Evolutionary conservation across 805 yeast species (phyloP).

Genomic region (Barnettozyma siamensis): DNA sequence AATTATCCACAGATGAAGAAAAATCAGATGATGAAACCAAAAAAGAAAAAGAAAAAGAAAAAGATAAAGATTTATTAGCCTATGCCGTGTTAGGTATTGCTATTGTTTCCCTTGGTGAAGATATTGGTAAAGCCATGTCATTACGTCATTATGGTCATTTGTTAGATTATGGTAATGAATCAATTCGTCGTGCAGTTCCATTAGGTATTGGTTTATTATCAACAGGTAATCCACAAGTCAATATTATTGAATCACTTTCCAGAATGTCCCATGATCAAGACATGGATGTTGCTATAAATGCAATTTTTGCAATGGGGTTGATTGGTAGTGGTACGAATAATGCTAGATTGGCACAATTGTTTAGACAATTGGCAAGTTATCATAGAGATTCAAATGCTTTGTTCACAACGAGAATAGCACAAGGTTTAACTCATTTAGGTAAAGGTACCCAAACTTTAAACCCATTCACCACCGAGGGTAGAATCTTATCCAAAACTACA

Average conservation of each 20-base stretch:
- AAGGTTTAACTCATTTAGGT: conserved; percentile 92
- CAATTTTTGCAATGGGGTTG: conserved; percentile 94
- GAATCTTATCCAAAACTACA: conserved; percentile 79
- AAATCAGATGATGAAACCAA: conserved; percentile 17
- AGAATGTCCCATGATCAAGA: conserved; percentile 96
- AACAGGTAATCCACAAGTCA: conserved; percentile 92
- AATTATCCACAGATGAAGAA: conserved; percentile 25
- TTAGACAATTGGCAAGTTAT: conserved; percentile 91
- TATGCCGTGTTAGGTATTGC: conserved; percentile 95
- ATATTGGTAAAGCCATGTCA: conserved; percentile 95
- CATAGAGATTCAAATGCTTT: conserved; percentile 88
- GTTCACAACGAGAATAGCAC: conserved; percentile 91
- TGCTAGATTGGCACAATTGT: conserved; percentile 92
- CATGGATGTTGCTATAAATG: conserved; percentile 87
- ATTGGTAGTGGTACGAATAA: conserved; percentile 99
- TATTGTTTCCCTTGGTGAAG: conserved; percentile 94
- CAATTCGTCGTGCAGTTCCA: conserved; percentile 91
- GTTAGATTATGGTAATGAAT: conserved; percentile 94
- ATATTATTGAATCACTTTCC: conserved; percentile 92
- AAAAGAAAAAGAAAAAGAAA: conserved; percentile 25
- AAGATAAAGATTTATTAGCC: conserved; percentile 42
- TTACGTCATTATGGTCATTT: conserved; percentile 94
- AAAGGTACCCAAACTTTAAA: conserved; percentile 90
- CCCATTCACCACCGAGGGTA: conserved; percentile 86
- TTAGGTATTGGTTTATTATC: conserved; percentile 96